Base-by-base conservation (phyloP, 2,329 filamentous ascomycete genomes). In the Calonectria pteridis region DNA sequence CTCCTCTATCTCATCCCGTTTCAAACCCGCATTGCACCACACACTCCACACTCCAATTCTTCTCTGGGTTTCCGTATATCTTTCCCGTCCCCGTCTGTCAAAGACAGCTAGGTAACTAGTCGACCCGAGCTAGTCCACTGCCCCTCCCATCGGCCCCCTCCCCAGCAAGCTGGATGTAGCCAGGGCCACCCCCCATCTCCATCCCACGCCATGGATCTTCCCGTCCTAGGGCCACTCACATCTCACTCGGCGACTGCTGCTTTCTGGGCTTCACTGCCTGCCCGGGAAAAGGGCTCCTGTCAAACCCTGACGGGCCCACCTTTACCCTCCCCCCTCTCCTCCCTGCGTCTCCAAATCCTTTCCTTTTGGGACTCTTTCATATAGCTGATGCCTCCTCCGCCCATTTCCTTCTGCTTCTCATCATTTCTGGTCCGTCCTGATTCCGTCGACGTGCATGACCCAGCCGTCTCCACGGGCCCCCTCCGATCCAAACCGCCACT, bases 171-270 rank as follows among this genome's bases (percentile, higher is more conserved):
- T 40, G 40, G 55, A 40, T 40, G 55, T 59, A 26, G 33, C n/a
- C 55, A 58, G 51, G 55, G 55, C 33, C 33, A 40, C 50, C 50
- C 33, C 31, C 53, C 40, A 46, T 46, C 28, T 10, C 55, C 55
- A 40, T 59, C 55, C 55, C 55, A 59, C 53, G 55, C 33, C 55
- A 59, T 58, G 53, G 53, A 58, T 58, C 53, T 58, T 58, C 53
- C 53, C 53, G 53, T 37, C 31, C 53, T 26, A 58, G 53, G 53
- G 53, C 51, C 51, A 58, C 53, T 58, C 53, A 58, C 53, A 58
- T 58, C 53, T 35, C 31, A 37, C 31, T 58, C 18, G 51, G 35
- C 20, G 0, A 9, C 18, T 58, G 20, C 20, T 58, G 51, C 51
- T 58, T 35, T 20, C 31, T 46, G 40, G 40, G 40, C 53, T 26